A percentile compares a stretch with the other conserved stretches of the same genome.
These are phyloP conservation scores for Eutrema heterophyllum DNA, from an alignment of 345 rosid species.

Conservation along the genomic window DNA sequence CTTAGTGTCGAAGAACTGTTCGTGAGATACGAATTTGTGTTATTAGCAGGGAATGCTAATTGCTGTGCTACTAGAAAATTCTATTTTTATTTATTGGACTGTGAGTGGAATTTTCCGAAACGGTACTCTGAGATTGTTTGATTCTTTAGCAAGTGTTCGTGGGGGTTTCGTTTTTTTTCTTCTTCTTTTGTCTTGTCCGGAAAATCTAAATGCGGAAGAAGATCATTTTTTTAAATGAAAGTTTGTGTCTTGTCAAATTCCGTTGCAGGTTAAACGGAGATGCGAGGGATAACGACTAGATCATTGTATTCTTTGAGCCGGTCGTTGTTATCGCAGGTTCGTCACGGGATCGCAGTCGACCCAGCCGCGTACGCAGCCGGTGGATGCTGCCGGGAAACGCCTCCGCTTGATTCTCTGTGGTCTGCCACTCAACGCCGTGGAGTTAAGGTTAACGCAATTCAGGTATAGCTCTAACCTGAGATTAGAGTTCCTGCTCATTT, in stretches of 20 bases:
- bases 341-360: neutral
- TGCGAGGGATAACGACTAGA: constrained; percentile 21
- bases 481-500: neutral
- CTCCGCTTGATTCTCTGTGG: constrained; percentile 46
- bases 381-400: neutral
- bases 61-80: neutral
- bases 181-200: neutral
- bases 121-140: neutral
- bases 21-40: neutral
- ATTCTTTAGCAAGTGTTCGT: neutral
- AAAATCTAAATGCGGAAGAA: neutral
- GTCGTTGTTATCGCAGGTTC: constrained; percentile 5
- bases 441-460: constrained; percentile 71
- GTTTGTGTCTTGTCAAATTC: neutral
- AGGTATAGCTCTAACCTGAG: neutral
- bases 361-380: neutral
- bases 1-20: neutral
- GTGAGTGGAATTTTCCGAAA: neutral
- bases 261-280: neutral
- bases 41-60: neutral
- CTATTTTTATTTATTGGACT: neutral
- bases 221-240: neutral
- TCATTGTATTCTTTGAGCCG: constrained; percentile 21
- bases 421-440: constrained; percentile 58
- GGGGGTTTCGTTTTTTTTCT: neutral